phyloP scores from a whole-genome alignment of 2,329 filamentous ascomycete genomes.

The Dactylonectria estremocensis region DNA sequence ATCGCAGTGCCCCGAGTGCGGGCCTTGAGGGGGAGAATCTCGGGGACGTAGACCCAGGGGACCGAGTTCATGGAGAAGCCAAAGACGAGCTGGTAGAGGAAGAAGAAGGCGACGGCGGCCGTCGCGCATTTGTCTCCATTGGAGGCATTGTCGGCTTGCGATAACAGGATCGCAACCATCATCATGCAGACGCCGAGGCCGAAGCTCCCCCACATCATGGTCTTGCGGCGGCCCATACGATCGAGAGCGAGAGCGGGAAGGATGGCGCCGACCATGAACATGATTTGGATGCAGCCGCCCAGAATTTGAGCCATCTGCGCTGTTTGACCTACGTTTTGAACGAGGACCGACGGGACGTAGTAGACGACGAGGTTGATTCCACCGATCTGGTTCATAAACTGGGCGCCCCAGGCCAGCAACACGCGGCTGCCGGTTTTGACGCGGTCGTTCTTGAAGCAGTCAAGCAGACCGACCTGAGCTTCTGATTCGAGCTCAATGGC shows the following conservation, averaged over 20 bases:
- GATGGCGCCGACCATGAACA: slow-evolving; percentile 57
- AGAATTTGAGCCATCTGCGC: slow-evolving; percentile 51
- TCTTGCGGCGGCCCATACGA: slow-evolving; percentile 56
- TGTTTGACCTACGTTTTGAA: slow-evolving; percentile 53
- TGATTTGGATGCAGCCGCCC: slow-evolving; percentile 55
- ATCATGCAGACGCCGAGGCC: slow-evolving; percentile 43
- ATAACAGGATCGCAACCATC: slow-evolving; percentile 42
- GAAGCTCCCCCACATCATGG: slow-evolving; percentile 60
- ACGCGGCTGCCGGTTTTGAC: slow-evolving; percentile 37
- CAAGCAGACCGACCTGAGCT: slow-evolving; percentile 22
- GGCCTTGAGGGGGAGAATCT: slow-evolving; percentile 36
- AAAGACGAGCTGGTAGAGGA: slow-evolving; percentile 35
- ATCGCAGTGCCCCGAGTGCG: slow-evolving; percentile 30
- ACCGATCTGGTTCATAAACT: slow-evolving; percentile 59
- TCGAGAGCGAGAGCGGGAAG: slow-evolving; percentile 55
- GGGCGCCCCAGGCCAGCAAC: slow-evolving; percentile 37
- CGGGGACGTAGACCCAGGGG: slow-evolving; percentile 38
- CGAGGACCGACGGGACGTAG: slow-evolving; percentile 50
- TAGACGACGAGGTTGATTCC: slow-evolving; percentile 64
- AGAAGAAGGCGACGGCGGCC: slow-evolving; percentile 35
- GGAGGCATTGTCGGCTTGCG: slow-evolving; percentile 32
- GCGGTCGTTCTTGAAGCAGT: slow-evolving; percentile 36
- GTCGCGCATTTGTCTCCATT: slow-evolving; percentile 33
- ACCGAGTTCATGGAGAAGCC: slow-evolving; percentile 37
- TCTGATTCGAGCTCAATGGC: slow-evolving; percentile 57